These are phyloP conservation scores for Magnaporthales sp. DNA, from an alignment of 2,329 filamentous ascomycete genomes.

Conservation along the genomic window DNA sequence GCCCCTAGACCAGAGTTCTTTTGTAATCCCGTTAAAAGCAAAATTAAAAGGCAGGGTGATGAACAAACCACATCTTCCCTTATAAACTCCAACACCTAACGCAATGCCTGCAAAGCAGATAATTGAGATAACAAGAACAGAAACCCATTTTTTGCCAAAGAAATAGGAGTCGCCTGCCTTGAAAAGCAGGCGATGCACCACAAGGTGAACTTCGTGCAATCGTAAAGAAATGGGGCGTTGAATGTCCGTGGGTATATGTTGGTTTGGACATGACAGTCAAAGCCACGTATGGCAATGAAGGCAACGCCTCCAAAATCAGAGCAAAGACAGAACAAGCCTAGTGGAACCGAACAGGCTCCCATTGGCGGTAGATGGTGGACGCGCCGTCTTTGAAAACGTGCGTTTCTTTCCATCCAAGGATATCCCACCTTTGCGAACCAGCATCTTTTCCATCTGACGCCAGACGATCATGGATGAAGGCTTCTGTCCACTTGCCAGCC, in stretches of 20 bases:
- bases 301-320: neutral
- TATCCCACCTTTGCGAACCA: slow-evolving; percentile 11
- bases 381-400: neutral
- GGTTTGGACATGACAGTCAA: neutral
- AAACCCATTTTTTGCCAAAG: neutral
- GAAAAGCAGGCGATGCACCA: neutral
- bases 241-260: neutral
- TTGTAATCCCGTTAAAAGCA: neutral
- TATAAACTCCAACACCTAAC: slow-evolving; percentile 4
- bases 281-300: neutral
- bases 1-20: neutral
- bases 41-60: neutral
- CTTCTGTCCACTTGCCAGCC: slow-evolving; percentile 3
- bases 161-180: neutral
- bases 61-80: neutral
- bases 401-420: slow-evolving; percentile 12
- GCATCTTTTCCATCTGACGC: neutral
- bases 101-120: slow-evolving; percentile 4
- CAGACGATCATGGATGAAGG: slow-evolving; percentile 9
- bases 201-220: neutral
- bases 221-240: neutral
- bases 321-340: neutral
- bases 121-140: neutral
- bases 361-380: neutral
- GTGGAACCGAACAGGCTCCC: neutral